Conservation (phyloP, 495 filamentous ascomycete species). For the Trichocladium uniseriatum region DNA sequence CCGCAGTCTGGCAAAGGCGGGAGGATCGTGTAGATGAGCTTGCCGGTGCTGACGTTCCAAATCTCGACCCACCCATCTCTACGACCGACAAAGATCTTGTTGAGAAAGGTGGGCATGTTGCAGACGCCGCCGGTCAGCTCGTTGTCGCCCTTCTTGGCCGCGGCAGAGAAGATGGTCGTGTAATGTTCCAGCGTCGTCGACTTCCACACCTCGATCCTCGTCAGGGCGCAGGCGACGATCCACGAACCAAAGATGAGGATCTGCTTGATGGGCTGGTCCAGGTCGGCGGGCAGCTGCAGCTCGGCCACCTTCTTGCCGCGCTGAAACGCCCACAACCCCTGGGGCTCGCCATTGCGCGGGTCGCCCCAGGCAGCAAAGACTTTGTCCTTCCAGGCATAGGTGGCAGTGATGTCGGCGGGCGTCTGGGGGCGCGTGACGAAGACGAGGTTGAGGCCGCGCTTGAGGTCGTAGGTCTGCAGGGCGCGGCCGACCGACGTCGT, state of each 20-base stretch:
- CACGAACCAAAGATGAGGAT: slow-evolving; percentile 82
- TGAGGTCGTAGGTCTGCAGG: slow-evolving; percentile 91
- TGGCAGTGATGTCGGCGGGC: slow-evolving; percentile 74
- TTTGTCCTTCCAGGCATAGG: slow-evolving; percentile 76
- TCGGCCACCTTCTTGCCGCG: slow-evolving; percentile 79
- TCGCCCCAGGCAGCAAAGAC: slow-evolving; percentile 81
- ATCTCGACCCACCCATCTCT: slow-evolving; percentile 87
- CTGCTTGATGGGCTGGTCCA: slow-evolving; percentile 61
- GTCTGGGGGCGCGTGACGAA: slow-evolving; percentile 89
- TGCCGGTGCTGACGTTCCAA: slow-evolving; percentile 91
- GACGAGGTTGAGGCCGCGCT: slow-evolving; percentile 76
- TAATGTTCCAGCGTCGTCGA: slow-evolving; percentile 78
- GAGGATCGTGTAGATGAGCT: slow-evolving; percentile 74
- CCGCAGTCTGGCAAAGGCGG: slow-evolving; percentile 57
- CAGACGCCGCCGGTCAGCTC: slow-evolving; percentile 62
- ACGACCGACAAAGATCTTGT: slow-evolving; percentile 86
- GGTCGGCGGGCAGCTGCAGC: slow-evolving; percentile 51
- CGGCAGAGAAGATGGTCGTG: slow-evolving; percentile 57
- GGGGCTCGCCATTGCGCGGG: slow-evolving; percentile 34
- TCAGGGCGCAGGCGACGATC: slow-evolving; percentile 72
- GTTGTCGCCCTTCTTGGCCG: slow-evolving; percentile 39
- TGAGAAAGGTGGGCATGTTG: slow-evolving; percentile 87
- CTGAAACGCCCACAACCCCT: slow-evolving; percentile 89
- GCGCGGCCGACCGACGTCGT: slow-evolving; percentile 85
- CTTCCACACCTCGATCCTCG: slow-evolving; percentile 81